Base-by-base conservation (phyloP, 2,329 filamentous ascomycete genomes). In the Microcyclospora tardicrescens region DNA sequence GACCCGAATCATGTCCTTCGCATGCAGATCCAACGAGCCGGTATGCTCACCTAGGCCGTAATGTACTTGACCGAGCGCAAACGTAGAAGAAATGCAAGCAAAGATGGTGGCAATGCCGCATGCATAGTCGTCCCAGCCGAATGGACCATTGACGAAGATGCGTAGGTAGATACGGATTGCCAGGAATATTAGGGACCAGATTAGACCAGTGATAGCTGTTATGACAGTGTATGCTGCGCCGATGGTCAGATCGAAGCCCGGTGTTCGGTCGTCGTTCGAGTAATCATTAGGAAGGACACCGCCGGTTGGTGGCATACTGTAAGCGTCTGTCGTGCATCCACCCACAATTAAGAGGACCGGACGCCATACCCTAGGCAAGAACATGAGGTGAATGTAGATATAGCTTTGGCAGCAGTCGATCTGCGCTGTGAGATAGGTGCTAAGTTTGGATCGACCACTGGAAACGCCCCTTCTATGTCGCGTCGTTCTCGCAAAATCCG, bases 141-240 rank as follows among this genome's bases (percentile, higher is more conserved):
- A 45, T 0, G 54, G 54, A 1, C 52, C 53, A 27, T 53, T 55
- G 45, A 57, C 45, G 36, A 44, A 49, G 3, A 45, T 16, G 10
- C 54, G 48, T 10, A 56, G 45, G 44, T 52, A 54, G 2, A 51
- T 14, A 5, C 54, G 52, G 31, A 56, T 48, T 8, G 39, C n/a
- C 33, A 51, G 51, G 16, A 48, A 44, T 15, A 53, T 37, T 12
- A 47, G 33, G 1, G 50, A 45, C 48, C 46, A 55, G 33, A 48
- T 35, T 24, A 48, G 39, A n/a, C 38, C 49, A 4, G 52, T 53
- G 13, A 41, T 16, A 16, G 40, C 42, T 34, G 45, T 43, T 35
- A 55, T 46, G 33, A 50, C 37, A 33, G 55, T 42, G 35, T 42
- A 46, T 27, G 49, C 47, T 2, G 47, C 40, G 13, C 40, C 45